These are phyloP conservation scores for Aspergillus sp. DNA, from an alignment of 2,329 filamentous ascomycete genomes.

Conservation along the genomic window DNA sequence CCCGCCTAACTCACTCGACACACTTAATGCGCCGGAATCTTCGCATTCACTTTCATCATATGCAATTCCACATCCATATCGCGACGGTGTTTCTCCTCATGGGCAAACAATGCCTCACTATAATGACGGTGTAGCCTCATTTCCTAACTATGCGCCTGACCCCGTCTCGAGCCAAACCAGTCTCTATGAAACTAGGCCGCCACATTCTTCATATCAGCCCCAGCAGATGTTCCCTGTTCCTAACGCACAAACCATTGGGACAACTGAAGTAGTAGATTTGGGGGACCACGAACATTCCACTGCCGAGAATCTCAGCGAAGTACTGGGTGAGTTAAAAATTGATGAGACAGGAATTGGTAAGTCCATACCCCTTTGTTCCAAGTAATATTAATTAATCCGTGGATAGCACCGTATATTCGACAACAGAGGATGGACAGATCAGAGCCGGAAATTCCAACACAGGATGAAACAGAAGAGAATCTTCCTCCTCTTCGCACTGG, in stretches of 20 bases:
- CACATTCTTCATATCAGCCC: constrained; percentile 32
- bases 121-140: constrained; percentile 39
- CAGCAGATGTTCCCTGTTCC: constrained; percentile 27
- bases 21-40: constrained; percentile 45
- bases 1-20: constrained; percentile 19
- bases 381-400: background rate
- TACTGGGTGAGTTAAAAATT: constrained; percentile 83
- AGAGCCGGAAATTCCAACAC: constrained; percentile 55
- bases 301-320: constrained; percentile 71
- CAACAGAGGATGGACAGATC: constrained; percentile 54
- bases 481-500: constrained; percentile 68
- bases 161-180: constrained; percentile 26
- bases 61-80: constrained; percentile 48
- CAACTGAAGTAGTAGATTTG: constrained; percentile 48
- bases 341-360: constrained; percentile 82
- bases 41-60: constrained; percentile 55
- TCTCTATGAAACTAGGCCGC: constrained; percentile 33
- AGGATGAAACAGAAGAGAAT: constrained; percentile 70
- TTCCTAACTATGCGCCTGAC: constrained; percentile 37
- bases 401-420: constrained; percentile 77
- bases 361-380: constrained; percentile 25
- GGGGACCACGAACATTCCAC: constrained; percentile 65
- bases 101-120: constrained; percentile 48
- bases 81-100: constrained; percentile 52
- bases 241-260: constrained; percentile 27